Evolutionary conservation across 1,284 basidiomycete genomes (phyloP), one percentile per base, ranked within the genome.

Genomic region (Xanthoconium separans): DNA sequence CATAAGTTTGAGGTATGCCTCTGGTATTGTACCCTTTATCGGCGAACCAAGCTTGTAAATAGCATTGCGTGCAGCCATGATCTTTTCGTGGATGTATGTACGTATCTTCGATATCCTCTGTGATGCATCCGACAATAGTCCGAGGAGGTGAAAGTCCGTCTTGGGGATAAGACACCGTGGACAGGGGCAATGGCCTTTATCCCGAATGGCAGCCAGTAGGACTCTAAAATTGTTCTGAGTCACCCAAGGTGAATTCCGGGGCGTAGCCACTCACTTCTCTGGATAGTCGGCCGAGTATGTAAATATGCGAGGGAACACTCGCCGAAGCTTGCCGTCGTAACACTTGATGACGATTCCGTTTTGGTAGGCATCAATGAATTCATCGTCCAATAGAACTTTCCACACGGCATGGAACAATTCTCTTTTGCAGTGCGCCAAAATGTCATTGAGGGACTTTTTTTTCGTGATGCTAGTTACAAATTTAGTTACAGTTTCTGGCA

Each of bases 371-470:
- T 72, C 45, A 0, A 70, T 16, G 30, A 74, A 73, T 0, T 64
- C 59, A 0, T 67, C 53, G 24, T 70, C 65, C 13, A 70, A 52
- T 1, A 74, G 54, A 0, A 72, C 50, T 2, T 59, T 52, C 69
- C 69, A 71, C 2, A 70, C 56, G 0, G 60, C 65, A n/a, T 75
- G 72, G 40, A 73, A 61, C 0, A 73, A 54, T 39, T 75, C 69
- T 0, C 61, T 61, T 15, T 63, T 59, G 33, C 66, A 68, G 46
- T 73, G 67, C 2, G 66, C 55, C 0, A 70, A 49, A 1, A 72
- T 47, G 0, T 61, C 60, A 3, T 12, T 36, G 7, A 36, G 7
- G 13, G 10, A 16, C 34, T 9, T 36, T 6, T 36, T 36, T 16
- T 36, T 36, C 16, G 34, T 16, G 11, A 36, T 36, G 11, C 15